These are phyloP conservation scores for Thermoascus crustaceus DNA, from an alignment of 2,329 filamentous ascomycete species.

Conservation along the genomic window DNA sequence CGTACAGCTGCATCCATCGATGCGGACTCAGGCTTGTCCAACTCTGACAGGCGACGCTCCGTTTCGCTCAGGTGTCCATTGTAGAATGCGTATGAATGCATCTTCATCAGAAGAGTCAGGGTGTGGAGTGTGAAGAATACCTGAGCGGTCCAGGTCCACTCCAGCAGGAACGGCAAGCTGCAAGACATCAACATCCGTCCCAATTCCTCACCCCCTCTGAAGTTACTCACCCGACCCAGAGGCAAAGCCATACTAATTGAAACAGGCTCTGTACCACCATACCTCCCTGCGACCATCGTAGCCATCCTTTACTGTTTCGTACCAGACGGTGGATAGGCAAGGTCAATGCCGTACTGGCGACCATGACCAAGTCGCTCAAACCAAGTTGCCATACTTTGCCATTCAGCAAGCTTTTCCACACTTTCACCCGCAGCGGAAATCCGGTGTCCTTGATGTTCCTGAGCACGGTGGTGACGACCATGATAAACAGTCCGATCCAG, in stretches of 20 bases:
- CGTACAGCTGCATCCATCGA: slow-evolving; percentile 64
- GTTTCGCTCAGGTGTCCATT: slow-evolving; percentile 91
- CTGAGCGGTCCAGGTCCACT: slow-evolving; percentile 96
- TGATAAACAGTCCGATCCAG: slow-evolving; percentile 93
- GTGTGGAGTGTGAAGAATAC: slow-evolving; percentile 90
- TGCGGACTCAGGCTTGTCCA: slow-evolving; percentile 65
- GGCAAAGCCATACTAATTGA: slow-evolving; percentile 66
- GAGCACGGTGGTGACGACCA: slow-evolving; percentile 90
- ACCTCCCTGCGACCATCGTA: slow-evolving; percentile 72
- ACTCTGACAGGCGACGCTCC: slow-evolving; percentile 65
- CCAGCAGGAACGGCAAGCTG: slow-evolving; percentile 68
- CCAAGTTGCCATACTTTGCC: slow-evolving; percentile 83
- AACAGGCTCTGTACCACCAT: slow-evolving; percentile 75
- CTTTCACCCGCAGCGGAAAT: slow-evolving; percentile 71
- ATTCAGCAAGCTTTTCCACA: slow-evolving; percentile 82
- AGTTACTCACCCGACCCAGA: slow-evolving; percentile 62
- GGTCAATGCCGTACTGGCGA: slow-evolving; percentile 61
- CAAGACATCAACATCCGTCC: neutral
- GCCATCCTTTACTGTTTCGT: slow-evolving; percentile 45
- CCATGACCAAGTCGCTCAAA: slow-evolving; percentile 78
- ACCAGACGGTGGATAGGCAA: slow-evolving; percentile 66
- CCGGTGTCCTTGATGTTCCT: slow-evolving; percentile 93
- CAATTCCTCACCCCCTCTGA: neutral
- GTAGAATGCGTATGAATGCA: slow-evolving; percentile 98
- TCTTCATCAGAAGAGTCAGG: slow-evolving; percentile 93